phyloP scores from a whole-genome alignment of 495 filamentous ascomycete species.

The Neurospora tetraspora region DNA sequence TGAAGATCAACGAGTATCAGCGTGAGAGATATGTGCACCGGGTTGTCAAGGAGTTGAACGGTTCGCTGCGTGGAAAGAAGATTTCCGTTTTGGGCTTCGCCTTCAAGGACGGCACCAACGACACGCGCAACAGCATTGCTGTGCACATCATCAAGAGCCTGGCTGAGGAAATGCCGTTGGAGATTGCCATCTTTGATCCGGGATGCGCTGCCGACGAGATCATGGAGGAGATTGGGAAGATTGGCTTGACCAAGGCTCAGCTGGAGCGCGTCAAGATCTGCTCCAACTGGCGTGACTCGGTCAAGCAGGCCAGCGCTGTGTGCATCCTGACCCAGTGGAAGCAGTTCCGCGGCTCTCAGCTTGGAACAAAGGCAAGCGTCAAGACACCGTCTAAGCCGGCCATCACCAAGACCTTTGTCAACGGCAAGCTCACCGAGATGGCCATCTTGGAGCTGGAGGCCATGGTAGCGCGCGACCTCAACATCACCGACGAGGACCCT shows the following conservation, averaged over 20 bases:
- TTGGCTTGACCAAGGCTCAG: slow-evolving; percentile 22
- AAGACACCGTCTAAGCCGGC: neutral
- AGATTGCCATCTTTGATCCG: slow-evolving; percentile 70
- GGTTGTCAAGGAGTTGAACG: slow-evolving; percentile 56
- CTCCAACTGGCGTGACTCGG: slow-evolving; percentile 35
- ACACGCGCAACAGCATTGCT: slow-evolving; percentile 64
- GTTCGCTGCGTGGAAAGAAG: slow-evolving; percentile 61
- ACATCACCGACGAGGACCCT: slow-evolving; percentile 10
- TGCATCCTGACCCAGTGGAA: slow-evolving; percentile 24
- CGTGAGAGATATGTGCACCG: slow-evolving; percentile 54
- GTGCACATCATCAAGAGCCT: slow-evolving; percentile 57
- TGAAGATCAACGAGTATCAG: slow-evolving; percentile 71
- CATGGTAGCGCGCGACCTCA: neutral
- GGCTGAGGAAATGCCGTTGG: slow-evolving; percentile 48
- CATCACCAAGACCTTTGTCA: neutral
- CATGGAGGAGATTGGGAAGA: slow-evolving; percentile 30
- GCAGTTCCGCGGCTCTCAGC: slow-evolving; percentile 19
- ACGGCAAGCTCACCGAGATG: slow-evolving; percentile 14
- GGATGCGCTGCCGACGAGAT: slow-evolving; percentile 40
- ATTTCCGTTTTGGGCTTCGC: slow-evolving; percentile 67
- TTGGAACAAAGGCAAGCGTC: neutral
- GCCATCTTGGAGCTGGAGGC: slow-evolving; percentile 13
- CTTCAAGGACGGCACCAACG: slow-evolving; percentile 75
- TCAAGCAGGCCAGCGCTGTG: slow-evolving; percentile 24
- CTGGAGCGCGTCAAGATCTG: slow-evolving; percentile 30